These are phyloP conservation scores for Triticum monococcum DNA, from an alignment of 176 grass and related monocot genomes.

Conservation along the genomic window DNA sequence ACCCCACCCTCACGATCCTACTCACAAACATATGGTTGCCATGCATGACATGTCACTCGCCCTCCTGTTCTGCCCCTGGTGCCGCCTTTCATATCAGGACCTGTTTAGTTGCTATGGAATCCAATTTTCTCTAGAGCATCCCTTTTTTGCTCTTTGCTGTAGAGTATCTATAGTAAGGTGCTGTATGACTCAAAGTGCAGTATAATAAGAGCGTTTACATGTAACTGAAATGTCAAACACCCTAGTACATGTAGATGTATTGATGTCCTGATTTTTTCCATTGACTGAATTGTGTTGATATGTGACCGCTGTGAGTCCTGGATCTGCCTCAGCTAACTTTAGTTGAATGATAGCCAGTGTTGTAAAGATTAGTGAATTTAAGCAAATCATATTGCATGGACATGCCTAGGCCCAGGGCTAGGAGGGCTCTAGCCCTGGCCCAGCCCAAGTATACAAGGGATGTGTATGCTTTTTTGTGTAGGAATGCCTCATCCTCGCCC, in stretches of 20 bases:
- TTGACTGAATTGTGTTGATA: neutral
- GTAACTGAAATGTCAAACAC: neutral
- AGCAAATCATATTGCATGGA: neutral
- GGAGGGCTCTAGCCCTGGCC: neutral
- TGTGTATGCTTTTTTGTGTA: neutral
- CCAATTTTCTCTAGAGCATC: neutral
- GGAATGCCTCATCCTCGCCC: neutral
- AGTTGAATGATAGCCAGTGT: neutral
- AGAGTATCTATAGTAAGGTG: neutral
- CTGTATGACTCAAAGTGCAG: neutral
- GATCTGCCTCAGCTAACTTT: neutral
- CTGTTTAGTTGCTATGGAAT: neutral
- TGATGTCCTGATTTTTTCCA: neutral
- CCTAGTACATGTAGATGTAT: neutral
- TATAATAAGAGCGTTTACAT: neutral
- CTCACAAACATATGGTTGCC: neutral
- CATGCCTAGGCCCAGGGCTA: neutral
- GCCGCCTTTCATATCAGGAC: neutral
- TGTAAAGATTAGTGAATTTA: conserved; percentile 17
- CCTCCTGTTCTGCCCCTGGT: neutral
- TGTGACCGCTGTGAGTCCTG: neutral
- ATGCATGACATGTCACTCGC: neutral
- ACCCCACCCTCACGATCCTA: neutral
- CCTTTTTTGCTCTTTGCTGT: neutral
- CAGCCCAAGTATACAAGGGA: neutral